Conservation (phyloP, 805 yeast genomes). For the Yamadazyma nakazawae region DNA sequence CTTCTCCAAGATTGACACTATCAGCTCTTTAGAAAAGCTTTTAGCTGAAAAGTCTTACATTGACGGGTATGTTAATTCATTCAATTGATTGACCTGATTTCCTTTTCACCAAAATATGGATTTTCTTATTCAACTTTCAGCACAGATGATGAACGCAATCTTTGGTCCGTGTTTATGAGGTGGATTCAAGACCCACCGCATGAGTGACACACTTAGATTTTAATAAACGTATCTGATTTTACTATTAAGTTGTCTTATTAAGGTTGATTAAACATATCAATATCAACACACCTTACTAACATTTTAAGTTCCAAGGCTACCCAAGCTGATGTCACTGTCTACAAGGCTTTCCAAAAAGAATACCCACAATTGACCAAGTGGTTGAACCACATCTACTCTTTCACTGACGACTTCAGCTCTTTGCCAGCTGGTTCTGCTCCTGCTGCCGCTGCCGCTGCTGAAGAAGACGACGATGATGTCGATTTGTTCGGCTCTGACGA, state of each 20-base stretch:
- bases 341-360: constrained; percentile 88
- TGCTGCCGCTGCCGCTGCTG: constrained; percentile 56
- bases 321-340: constrained; percentile 92
- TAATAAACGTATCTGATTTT: constrained; percentile 25
- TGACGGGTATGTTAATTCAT: constrained; percentile 74
- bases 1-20: constrained; percentile 68
- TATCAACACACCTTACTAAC: constrained; percentile 22
- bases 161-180: constrained; percentile 98
- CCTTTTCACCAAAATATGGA: background rate
- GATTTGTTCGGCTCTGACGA: constrained; percentile 93
- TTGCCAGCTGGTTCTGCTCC: constrained; percentile 78
- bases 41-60: constrained; percentile 92
- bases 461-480: constrained; percentile 86
- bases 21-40: constrained; percentile 70
- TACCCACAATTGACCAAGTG: constrained; percentile 97
- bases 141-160: constrained; percentile 60
- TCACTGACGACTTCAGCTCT: constrained; percentile 76
- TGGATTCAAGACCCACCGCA: constrained; percentile 88
- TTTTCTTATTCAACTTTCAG: background rate
- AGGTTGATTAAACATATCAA: background rate
- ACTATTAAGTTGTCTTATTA: background rate
- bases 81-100: background rate
- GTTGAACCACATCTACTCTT: constrained; percentile 97
- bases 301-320: constrained; percentile 71
- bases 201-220: constrained; percentile 69